phyloP scores from a whole-genome alignment of 805 yeast genomes.

The Zygoascus flipseniorum region DNA sequence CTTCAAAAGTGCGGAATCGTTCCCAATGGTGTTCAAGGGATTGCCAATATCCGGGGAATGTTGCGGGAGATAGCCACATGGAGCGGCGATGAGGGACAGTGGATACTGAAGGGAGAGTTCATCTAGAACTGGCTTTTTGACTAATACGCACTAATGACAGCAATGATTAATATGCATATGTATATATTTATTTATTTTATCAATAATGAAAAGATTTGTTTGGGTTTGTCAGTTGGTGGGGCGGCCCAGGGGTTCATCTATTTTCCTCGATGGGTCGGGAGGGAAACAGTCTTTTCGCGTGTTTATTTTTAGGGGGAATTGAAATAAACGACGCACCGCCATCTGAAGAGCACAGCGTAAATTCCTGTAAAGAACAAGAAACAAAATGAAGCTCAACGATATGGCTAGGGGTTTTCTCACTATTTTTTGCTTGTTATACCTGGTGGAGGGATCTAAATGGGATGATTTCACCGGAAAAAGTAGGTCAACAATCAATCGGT shows the following conservation, averaged over 20 bases:
- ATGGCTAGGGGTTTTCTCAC: not conserved
- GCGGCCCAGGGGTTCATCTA: too few relatives aligned
- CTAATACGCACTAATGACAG: too few relatives aligned
- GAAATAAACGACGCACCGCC: too few relatives aligned
- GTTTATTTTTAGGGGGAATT: too few relatives aligned
- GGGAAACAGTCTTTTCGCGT: too few relatives aligned
- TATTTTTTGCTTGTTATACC: not conserved
- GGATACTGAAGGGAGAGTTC: constrained; percentile 53
- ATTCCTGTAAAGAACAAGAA: too few relatives aligned
- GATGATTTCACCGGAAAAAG: not conserved
- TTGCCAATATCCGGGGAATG: constrained; percentile 58
- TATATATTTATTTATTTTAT: too few relatives aligned
- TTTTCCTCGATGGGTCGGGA: too few relatives aligned
- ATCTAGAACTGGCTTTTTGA: not conserved
- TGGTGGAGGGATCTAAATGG: not conserved
- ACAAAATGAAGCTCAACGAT: not conserved
- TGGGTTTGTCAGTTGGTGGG: too few relatives aligned
- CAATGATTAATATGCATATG: too few relatives aligned
- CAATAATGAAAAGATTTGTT: too few relatives aligned
- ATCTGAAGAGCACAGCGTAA: too few relatives aligned
- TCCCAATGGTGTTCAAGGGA: constrained; percentile 43
- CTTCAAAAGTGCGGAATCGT: constrained; percentile 31
- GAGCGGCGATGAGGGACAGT: constrained; percentile 49
- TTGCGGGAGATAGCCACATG: constrained; percentile 60
- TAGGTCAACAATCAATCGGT: not conserved